These are phyloP conservation scores for Penicillium nordicum DNA, from an alignment of 2,329 filamentous ascomycete genomes.

Conservation along the genomic window DNA sequence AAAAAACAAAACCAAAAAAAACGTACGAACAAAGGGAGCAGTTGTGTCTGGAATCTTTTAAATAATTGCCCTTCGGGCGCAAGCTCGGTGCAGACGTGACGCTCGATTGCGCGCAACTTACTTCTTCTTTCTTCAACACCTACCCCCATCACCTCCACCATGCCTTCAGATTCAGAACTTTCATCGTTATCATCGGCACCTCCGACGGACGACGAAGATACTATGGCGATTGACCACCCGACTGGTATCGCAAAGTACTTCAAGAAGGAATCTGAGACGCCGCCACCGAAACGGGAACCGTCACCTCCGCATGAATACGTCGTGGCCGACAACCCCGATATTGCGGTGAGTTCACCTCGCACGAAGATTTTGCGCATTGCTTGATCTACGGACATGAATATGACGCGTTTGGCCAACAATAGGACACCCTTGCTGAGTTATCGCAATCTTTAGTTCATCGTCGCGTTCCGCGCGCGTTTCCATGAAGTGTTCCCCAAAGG, in stretches of 20 bases:
- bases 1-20: background rate
- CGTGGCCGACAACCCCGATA: constrained; percentile 83
- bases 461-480: constrained; percentile 96
- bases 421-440: constrained; percentile 34
- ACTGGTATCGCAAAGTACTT: constrained; percentile 49
- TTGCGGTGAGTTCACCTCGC: constrained; percentile 67
- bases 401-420: constrained; percentile 29
- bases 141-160: constrained; percentile 28
- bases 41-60: constrained; percentile 9
- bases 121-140: constrained; percentile 30
- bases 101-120: constrained; percentile 21
- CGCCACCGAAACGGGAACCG: constrained; percentile 73
- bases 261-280: constrained; percentile 50
- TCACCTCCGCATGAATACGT: constrained; percentile 90
- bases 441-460: constrained; percentile 70
- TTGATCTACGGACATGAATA: constrained; percentile 14
- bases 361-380: constrained; percentile 36
- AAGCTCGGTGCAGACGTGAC: constrained; percentile 18
- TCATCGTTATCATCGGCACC: constrained; percentile 58
- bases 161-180: constrained; percentile 56
- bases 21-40: background rate
- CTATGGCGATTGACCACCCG: constrained; percentile 40
- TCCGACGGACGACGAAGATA: constrained; percentile 56
- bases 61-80: constrained; percentile 17
- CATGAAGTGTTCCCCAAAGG: constrained; percentile 84